Evolutionary conservation across 805 yeast genomes (phyloP).

Genomic region (Ogataea degrootiae): DNA sequence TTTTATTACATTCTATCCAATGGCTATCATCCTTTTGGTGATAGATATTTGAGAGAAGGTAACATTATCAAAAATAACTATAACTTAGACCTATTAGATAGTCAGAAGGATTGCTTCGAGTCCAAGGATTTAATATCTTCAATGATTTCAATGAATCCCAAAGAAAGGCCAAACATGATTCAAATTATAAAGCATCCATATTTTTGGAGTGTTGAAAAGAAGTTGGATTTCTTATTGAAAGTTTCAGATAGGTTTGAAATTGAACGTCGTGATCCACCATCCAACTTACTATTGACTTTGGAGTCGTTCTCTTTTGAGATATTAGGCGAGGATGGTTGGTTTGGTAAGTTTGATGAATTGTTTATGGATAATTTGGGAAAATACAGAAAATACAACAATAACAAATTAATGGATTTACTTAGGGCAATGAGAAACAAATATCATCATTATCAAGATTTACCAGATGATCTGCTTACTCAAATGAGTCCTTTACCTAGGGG

Average conservation of each 20-base stretch:
- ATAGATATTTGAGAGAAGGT: conserved; percentile 78
- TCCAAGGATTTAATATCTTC: conserved; percentile 64
- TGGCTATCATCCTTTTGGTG: conserved; percentile 96
- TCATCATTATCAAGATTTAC: conserved; percentile 91
- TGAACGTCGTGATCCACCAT: conserved; percentile 75
- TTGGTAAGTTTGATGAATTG: conserved; percentile 57
- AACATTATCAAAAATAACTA: conserved; percentile 71
- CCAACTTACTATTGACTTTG: conserved; percentile 53
- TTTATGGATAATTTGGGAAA: conserved; percentile 84
- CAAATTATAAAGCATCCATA: conserved; percentile 76
- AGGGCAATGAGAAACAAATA: conserved; percentile 90
- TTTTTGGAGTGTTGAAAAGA: conserved; percentile 75
- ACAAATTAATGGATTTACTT: conserved; percentile 75
- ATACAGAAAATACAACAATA: conserved; percentile 80
- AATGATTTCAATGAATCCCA: conserved; percentile 72
- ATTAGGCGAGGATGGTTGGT: conserved; percentile 72
- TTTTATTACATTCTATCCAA: conserved; percentile 79
- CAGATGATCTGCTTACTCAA: conserved; percentile 52
- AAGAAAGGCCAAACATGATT: conserved; percentile 63
- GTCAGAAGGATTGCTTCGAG: conserved; percentile 48
- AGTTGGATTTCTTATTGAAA: conserved; percentile 76
- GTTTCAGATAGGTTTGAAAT: conserved; percentile 90
- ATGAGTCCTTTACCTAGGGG: conserved; percentile 85
- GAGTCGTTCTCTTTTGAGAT: conserved; percentile 67
- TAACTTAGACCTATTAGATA: conserved; percentile 43